Conservation (phyloP, 2,329 filamentous ascomycete species). For the Botrytis hyacinthi region DNA sequence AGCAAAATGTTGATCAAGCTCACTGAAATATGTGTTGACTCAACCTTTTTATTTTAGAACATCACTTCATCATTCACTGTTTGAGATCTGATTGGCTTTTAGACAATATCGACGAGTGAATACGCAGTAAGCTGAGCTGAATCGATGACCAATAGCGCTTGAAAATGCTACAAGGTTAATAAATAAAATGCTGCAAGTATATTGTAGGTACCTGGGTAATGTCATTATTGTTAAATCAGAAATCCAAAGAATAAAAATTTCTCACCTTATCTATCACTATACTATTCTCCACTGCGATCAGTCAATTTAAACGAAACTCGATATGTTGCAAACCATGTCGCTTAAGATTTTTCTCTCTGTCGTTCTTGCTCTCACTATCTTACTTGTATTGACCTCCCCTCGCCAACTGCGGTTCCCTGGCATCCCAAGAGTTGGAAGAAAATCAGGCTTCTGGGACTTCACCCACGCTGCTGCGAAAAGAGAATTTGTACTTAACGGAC, state of each 20-base stretch:
- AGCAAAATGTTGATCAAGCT: not conserved
- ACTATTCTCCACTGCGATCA: not conserved
- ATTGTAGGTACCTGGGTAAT: not conserved
- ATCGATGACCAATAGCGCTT: not conserved
- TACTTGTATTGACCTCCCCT: not conserved
- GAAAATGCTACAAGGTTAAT: not conserved
- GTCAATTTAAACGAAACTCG: not conserved
- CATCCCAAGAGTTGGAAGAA: conserved; percentile 1
- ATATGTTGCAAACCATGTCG: not conserved
- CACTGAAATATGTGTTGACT: not conserved
- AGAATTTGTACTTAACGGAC: conserved; percentile 1
- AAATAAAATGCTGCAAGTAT: not conserved
- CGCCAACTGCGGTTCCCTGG: not conserved
- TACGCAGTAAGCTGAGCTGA: not conserved
- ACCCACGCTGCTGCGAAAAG: not conserved
- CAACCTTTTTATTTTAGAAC: not conserved
- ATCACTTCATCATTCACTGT: not conserved
- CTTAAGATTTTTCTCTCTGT: not conserved
- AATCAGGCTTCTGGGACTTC: not conserved
- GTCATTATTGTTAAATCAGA: not conserved
- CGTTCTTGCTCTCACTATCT: not conserved
- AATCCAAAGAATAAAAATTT: not conserved
- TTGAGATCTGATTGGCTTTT: not conserved
- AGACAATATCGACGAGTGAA: not conserved
- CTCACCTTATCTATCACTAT: not conserved